Base-by-base conservation (phyloP, 164 flowering plant species). In the Tetracentron sinense region DNA sequence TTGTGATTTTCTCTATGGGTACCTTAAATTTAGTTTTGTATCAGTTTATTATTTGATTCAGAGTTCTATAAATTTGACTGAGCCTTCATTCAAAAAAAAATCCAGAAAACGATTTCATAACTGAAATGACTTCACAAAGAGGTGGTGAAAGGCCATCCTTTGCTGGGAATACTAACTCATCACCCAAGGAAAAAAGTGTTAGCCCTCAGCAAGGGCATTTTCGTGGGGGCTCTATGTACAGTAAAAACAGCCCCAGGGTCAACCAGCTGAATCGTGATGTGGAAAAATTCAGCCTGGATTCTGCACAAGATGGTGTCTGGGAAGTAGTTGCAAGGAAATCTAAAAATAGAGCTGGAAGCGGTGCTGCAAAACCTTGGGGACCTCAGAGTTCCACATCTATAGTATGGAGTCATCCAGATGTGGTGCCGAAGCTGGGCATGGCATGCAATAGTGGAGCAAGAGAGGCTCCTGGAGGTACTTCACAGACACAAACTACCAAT, bases 301-400 rank as follows among this genome's bases (percentile, higher is more conserved):
- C 82, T 47, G 71, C 68, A 1, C 67, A 79, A 15, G 86, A 79
- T 75, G 87, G 84, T 38, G 78, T 66, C 2, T 85, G 97, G 97
- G 88, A 82, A 66, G 87, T 78, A 15, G 64, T 54, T 33, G 56
- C 72, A 1, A 86, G 51, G 65, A 92, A 89, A 63, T 16, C 80
- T n/a, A 86, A 78, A 62, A 85, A 82, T 60, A 78, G 67, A 70
- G 74, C 68, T 67, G 83, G 77, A 64, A 75, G 59, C 66, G 71
- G 66, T 71, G 72, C 74, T 58, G 71, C 70, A 51, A 82, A 69
- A 73, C 66, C 66, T 4, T 64, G 82, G 79, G 79, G 58, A 38
- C n/a, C 77, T 35, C 83, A 72, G 46, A 70, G 46, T 61, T 50
- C 81, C n/a, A 66, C 61, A 54, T 11, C 85, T 47, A 81, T 52